phyloP scores from a whole-genome alignment of 768 basidiomycete genomes.

The Suillus spraguei region DNA sequence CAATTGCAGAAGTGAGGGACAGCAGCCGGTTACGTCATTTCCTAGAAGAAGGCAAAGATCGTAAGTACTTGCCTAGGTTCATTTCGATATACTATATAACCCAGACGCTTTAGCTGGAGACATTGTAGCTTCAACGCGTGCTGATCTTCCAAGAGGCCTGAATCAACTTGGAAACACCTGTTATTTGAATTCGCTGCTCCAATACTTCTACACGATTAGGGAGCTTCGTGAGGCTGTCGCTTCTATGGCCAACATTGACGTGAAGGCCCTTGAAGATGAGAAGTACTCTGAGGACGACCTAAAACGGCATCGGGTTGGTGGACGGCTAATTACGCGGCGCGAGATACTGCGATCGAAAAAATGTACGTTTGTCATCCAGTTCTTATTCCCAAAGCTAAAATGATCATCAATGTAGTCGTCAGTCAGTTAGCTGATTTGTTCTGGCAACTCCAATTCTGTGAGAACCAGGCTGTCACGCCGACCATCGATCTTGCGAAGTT shows the following conservation, averaged over 20 bases:
- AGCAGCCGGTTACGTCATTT: constrained; percentile 73
- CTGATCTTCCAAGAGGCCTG: constrained; percentile 81
- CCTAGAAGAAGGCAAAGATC: constrained; percentile 67
- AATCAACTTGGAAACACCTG: constrained; percentile 91
- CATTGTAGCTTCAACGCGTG: constrained; percentile 48
- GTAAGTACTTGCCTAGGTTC: constrained; percentile 49
- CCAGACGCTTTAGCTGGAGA: constrained; percentile 59
- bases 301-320: constrained; percentile 85
- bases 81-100: constrained; percentile 8
- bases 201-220: constrained; percentile 97
- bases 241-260: constrained; percentile 54
- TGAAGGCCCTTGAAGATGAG: constrained; percentile 63
- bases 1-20: constrained; percentile 75
- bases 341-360: constrained; percentile 85
- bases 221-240: constrained; percentile 79
- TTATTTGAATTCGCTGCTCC: constrained; percentile 76
- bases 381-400: constrained; percentile 13
- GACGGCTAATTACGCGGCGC: constrained; percentile 74
- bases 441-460: constrained; percentile 68
- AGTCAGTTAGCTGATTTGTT: constrained; percentile 79
- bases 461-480: constrained; percentile 73
- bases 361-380: constrained; percentile 53
- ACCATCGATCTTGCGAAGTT: constrained; percentile 88
- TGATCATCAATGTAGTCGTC: constrained; percentile 57
- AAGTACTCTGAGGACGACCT: constrained; percentile 82